These are phyloP conservation scores for Mortierella antarctica DNA, from an alignment of 192 early-diverging fungal species.

Conservation along the genomic window DNA sequence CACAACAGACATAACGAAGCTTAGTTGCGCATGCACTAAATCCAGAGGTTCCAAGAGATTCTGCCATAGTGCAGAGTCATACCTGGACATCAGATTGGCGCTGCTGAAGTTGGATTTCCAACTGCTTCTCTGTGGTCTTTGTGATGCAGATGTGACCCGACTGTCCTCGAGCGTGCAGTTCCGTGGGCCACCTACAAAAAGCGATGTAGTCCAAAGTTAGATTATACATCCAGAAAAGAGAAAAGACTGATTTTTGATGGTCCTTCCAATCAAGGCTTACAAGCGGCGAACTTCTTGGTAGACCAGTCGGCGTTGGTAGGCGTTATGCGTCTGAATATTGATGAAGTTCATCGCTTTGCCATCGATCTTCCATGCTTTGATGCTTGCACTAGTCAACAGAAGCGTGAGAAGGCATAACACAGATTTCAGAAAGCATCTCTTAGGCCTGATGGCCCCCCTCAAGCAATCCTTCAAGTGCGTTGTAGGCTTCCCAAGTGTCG, in stretches of 20 bases:
- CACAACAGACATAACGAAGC: neutral
- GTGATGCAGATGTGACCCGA: slow-evolving; percentile 16
- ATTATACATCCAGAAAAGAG: neutral
- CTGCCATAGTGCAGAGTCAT: neutral
- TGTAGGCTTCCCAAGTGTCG: neutral
- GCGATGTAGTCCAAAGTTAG: neutral
- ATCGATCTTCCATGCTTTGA: slow-evolving; percentile 23
- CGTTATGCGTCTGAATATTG: slow-evolving; percentile 22
- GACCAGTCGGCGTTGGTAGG: slow-evolving; percentile 28
- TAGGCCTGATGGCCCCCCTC: neutral
- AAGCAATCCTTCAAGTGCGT: neutral
- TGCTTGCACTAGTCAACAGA: slow-evolving; percentile 4
- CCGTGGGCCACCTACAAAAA: slow-evolving; percentile 26
- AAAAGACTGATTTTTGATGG: neutral
- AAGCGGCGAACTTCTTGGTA: slow-evolving; percentile 30
- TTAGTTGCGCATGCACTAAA: neutral
- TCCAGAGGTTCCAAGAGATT: neutral
- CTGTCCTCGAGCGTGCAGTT: slow-evolving; percentile 13
- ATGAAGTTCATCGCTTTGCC: slow-evolving; percentile 18
- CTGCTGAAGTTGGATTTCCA: slow-evolving; percentile 7
- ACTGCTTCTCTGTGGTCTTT: slow-evolving; percentile 14
- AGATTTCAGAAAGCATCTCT: neutral
- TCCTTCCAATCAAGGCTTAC: slow-evolving; percentile 5
- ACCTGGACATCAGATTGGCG: slow-evolving; percentile 10
- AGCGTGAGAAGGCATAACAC: neutral